These are phyloP conservation scores for Galium porrigens DNA, from an alignment of 305 asterid species.

Conservation along the genomic window DNA sequence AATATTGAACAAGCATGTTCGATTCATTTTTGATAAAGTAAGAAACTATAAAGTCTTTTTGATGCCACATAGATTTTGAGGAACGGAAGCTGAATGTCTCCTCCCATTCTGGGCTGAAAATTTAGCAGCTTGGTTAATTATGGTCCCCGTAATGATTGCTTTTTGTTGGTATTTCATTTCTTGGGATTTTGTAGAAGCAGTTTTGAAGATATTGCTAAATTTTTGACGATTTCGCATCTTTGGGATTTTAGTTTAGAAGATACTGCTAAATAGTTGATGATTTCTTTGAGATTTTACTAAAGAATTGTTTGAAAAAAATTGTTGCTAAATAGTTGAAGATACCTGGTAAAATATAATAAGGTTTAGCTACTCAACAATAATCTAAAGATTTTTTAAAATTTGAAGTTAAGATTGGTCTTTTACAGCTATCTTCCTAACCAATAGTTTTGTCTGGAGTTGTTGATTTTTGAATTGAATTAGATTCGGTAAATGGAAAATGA, in stretches of 20 bases:
- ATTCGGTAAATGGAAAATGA: background rate
- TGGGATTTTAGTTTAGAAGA: background rate
- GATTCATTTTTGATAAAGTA: background rate
- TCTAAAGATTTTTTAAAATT: background rate
- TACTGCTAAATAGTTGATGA: background rate
- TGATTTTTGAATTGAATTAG: background rate
- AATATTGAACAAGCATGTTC: background rate
- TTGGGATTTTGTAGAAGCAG: background rate
- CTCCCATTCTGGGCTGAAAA: background rate
- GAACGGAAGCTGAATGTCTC: background rate
- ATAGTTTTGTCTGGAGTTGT: background rate
- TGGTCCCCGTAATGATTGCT: background rate
- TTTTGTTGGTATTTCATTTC: background rate
- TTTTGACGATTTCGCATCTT: background rate
- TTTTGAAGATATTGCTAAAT: background rate
- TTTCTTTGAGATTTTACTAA: background rate
- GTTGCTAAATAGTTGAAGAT: background rate
- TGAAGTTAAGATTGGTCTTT: background rate
- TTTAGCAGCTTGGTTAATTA: background rate
- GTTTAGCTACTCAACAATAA: background rate
- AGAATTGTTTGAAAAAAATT: background rate
- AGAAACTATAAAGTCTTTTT: background rate
- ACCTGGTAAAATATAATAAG: background rate
- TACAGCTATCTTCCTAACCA: background rate
- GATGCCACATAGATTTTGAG: background rate